These are phyloP conservation scores for Rhododendron griersonianum DNA, from an alignment of 148 eudicot genomes.

Conservation along the genomic window DNA sequence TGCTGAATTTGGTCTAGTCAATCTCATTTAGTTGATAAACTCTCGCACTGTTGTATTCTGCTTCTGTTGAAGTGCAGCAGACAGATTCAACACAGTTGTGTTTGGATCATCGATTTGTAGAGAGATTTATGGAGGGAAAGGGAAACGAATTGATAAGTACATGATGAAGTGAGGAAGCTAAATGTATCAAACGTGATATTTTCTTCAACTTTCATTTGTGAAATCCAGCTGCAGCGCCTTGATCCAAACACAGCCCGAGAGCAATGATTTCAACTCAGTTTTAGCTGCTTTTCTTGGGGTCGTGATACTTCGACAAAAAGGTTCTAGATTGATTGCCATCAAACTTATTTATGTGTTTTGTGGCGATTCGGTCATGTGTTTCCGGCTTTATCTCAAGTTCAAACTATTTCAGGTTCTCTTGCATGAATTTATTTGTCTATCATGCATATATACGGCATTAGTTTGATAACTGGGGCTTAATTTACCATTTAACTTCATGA, in stretches of 20 bases:
- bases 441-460: background rate
- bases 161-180: background rate
- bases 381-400: background rate
- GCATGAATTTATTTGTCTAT: background rate
- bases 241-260: background rate
- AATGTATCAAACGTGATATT: background rate
- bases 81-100: background rate
- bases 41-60: background rate
- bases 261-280: background rate
- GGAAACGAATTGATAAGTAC: background rate
- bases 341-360: background rate
- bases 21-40: background rate
- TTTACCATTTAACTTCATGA: background rate
- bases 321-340: background rate
- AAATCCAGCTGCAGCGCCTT: background rate
- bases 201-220: background rate
- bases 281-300: background rate
- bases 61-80: background rate
- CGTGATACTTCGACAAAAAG: background rate
- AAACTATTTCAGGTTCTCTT: background rate
- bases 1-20: background rate
- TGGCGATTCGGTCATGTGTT: background rate
- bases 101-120: background rate
- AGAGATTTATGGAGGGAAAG: background rate
- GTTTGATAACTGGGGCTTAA: background rate